Conservation (phyloP, 495 filamentous ascomycete genomes). For the Bacidia rubella region DNA sequence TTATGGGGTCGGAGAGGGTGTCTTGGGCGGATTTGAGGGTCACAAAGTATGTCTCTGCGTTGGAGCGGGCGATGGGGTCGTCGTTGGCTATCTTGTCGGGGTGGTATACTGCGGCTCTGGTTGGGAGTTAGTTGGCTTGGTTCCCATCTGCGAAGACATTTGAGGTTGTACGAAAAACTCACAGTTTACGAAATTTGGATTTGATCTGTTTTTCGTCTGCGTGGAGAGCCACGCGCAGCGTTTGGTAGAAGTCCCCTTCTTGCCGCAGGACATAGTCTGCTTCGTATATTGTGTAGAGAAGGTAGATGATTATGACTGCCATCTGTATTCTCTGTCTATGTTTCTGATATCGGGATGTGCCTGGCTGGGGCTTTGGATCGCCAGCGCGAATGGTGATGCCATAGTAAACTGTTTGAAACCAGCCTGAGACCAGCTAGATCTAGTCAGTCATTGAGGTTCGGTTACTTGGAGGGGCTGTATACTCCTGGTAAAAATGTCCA, state of each 20-base stretch:
- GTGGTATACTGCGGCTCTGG: slow-evolving; percentile 60
- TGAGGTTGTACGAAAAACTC: neutral
- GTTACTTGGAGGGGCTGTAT: slow-evolving; percentile 1
- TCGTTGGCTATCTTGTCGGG: slow-evolving; percentile 65
- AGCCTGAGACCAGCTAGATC: slow-evolving; percentile 59
- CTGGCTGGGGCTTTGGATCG: slow-evolving; percentile 64
- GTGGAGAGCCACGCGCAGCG: slow-evolving; percentile 50
- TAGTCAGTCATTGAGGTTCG: neutral
- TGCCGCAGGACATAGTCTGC: slow-evolving; percentile 65
- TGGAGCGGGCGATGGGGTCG: slow-evolving; percentile 16
- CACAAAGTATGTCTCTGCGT: slow-evolving; percentile 55
- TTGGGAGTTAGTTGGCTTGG: neutral
- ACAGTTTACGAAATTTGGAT: slow-evolving; percentile 68
- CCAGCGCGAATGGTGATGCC: slow-evolving; percentile 82
- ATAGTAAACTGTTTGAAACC: slow-evolving; percentile 74
- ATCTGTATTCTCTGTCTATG: slow-evolving; percentile 75
- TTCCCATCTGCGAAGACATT: neutral
- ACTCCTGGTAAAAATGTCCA: slow-evolving; percentile 66
- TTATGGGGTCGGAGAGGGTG: slow-evolving; percentile 61
- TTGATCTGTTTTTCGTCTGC: slow-evolving; percentile 66
- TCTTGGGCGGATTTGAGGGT: slow-evolving; percentile 74
- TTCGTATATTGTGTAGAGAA: slow-evolving; percentile 89
- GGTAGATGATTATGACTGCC: slow-evolving; percentile 65
- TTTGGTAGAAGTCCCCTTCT: slow-evolving; percentile 61
- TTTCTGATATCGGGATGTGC: slow-evolving; percentile 49